Conservation (phyloP, 345 rosid genomes). For the Sisymbrium irio region DNA sequence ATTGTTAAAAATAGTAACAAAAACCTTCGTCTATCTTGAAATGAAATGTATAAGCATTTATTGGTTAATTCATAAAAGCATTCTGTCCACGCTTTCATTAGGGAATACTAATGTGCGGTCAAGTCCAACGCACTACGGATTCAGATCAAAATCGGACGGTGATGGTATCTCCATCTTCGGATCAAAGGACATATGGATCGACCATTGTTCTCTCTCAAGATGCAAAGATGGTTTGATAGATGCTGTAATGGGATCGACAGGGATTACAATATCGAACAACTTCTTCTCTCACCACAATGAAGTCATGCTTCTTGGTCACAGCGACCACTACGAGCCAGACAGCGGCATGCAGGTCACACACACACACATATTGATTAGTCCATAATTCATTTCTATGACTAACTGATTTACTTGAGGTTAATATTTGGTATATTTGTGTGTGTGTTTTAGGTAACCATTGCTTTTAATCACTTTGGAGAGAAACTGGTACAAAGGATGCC, state of each 20-base stretch:
- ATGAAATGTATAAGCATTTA: conserved; percentile 15
- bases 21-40: not conserved
- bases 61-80: conserved; percentile 2
- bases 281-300: conserved; percentile 93
- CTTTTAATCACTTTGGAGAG: conserved; percentile 93
- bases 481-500: conserved; percentile 95
- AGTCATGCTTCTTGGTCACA: conserved; percentile 95
- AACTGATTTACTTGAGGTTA: not conserved
- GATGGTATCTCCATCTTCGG: conserved; percentile 95
- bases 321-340: conserved; percentile 81
- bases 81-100: conserved; percentile 21
- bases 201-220: conserved; percentile 86
- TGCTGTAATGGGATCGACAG: conserved; percentile 93
- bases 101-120: conserved; percentile 83
- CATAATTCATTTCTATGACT: not conserved
- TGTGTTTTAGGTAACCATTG: conserved; percentile 70
- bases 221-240: conserved; percentile 95
- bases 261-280: conserved; percentile 90
- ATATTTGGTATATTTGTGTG: not conserved
- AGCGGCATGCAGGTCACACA: conserved; percentile 71
- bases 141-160: conserved; percentile 78
- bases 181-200: conserved; percentile 90
- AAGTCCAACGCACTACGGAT: conserved; percentile 83
- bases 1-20: not conserved
- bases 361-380: not conserved